phyloP scores from a whole-genome alignment of 2,329 filamentous ascomycete species.

The Cladosporium oxysporum region DNA sequence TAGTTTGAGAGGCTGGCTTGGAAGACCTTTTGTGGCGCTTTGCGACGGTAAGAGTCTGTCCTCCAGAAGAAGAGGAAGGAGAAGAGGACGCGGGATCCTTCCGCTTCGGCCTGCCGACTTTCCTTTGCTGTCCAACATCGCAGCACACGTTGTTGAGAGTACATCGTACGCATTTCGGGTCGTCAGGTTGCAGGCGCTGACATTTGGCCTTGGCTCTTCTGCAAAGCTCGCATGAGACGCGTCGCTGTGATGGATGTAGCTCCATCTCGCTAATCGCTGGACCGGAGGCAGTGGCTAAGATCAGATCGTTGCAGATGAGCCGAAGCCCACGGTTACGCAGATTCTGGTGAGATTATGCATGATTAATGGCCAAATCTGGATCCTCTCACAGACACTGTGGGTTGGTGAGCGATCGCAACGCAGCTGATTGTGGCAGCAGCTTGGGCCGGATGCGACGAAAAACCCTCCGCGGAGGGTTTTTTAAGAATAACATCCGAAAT shows the following conservation, averaged over 20 bases:
- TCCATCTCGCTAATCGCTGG: not conserved
- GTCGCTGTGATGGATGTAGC: slow-evolving; percentile 1
- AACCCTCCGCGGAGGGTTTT: slow-evolving; percentile 4
- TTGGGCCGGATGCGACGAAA: not conserved
- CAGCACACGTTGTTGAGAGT: not conserved
- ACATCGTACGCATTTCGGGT: not conserved
- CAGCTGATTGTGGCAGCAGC: not conserved
- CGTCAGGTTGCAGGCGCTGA: not conserved
- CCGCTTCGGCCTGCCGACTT: slow-evolving; percentile 1
- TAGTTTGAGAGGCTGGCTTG: not conserved
- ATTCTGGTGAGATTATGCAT: not conserved
- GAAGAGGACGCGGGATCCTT: not conserved
- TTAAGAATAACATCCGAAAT: not conserved
- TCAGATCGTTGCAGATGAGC: not conserved
- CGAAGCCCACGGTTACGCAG: not conserved
- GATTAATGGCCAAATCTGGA: not conserved
- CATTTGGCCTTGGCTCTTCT: slow-evolving; percentile 2
- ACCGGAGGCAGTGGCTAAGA: not conserved
- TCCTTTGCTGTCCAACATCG: not conserved
- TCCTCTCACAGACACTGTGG: not conserved
- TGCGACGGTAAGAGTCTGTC: not conserved
- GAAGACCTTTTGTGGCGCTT: not conserved
- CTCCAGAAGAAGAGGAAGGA: not conserved
- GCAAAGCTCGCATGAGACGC: slow-evolving; percentile 8
- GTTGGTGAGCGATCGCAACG: not conserved